Evolutionary conservation across 1,284 basidiomycete genomes (phyloP), one percentile per base, ranked within the genome.

Genomic region (Inonotus hispidus): DNA sequence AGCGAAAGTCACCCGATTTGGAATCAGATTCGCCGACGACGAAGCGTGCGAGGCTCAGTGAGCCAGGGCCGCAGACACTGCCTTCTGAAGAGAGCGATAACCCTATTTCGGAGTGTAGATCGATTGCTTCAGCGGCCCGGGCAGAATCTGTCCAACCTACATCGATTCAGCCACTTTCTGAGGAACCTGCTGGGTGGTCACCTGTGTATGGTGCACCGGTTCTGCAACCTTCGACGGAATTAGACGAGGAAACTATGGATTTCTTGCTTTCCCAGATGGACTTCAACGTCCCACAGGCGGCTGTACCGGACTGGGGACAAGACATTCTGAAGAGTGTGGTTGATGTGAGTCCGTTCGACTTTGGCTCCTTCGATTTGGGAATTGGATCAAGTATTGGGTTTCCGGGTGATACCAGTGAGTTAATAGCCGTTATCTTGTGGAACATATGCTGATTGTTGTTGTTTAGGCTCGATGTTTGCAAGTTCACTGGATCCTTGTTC

Each of bases 1-100:
- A 77, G 58, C 71, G 75, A 45, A 68, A 69, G 7, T 56, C 74
- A 11, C 77, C 75, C 3, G 71, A 74, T 5, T 57, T 63, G 0
- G 70, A 69, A 11, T 19, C 50, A n/a, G 46, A 3, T 4, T 56
- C 63, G 0, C 69, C 69, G 8, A 19, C 21, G 25, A 43, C 56
- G 19, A 57, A 57, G 11, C 56, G 56, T 35, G 38, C 38, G 14
- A 32, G 53, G 21, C 6, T 38, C 14, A 23, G 27, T n/a, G 7
- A 16, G 13, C 14, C n/a, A 11, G 52, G 11, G 21, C 35, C 56
- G 27, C 41, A 3, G 14, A 1, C 50, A 37, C 19, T 1, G 23
- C 47, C 47, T 49, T 13, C 19, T 25, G 46, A 43, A 3, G 14
- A 11, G 14, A n/a, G 41, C 46, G 10, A 47, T 21, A 47, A 6